These are phyloP conservation scores for Geotrichum ghanense DNA, from an alignment of 805 yeast genomes.

Conservation along the genomic window DNA sequence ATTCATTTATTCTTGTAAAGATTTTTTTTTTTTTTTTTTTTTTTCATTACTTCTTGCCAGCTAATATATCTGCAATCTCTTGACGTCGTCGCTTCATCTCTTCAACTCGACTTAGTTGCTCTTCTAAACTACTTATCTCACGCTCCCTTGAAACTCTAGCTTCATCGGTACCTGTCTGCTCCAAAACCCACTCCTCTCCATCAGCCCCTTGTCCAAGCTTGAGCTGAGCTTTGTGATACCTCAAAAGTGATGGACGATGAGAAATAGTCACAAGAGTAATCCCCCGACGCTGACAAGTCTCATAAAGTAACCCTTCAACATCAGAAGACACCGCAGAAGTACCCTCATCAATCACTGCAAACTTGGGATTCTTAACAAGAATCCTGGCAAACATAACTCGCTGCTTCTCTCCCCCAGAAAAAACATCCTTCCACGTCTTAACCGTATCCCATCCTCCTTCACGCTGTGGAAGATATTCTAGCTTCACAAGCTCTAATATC, in stretches of 20 bases:
- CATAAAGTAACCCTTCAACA: slow-evolving; percentile 79
- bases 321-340: slow-evolving; percentile 87
- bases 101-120: slow-evolving; percentile 47
- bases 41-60: too few relatives aligned
- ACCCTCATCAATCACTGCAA: slow-evolving; percentile 84
- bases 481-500: slow-evolving; percentile 61
- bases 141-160: slow-evolving; percentile 59
- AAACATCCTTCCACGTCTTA: slow-evolving; percentile 79
- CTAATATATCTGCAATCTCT: slow-evolving; percentile 38
- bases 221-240: slow-evolving; percentile 69
- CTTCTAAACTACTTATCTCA: slow-evolving; percentile 59
- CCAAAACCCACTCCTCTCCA: slow-evolving; percentile 41
- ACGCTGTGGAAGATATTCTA: slow-evolving; percentile 69
- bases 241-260: slow-evolving; percentile 73
- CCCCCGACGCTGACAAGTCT: slow-evolving; percentile 52
- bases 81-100: slow-evolving; percentile 48
- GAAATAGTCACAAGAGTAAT: slow-evolving; percentile 74
- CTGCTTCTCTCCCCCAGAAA: slow-evolving; percentile 95
- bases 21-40: too few relatives aligned
- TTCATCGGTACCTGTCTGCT: slow-evolving; percentile 53
- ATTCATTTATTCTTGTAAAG: too few relatives aligned
- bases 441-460: slow-evolving; percentile 36
- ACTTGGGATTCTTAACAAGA: slow-evolving; percentile 66
- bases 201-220: slow-evolving; percentile 50
- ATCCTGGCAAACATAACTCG: slow-evolving; percentile 81